Evolutionary conservation across 164 flowering plant genomes (phyloP).

Genomic region (Annona squamosa): DNA sequence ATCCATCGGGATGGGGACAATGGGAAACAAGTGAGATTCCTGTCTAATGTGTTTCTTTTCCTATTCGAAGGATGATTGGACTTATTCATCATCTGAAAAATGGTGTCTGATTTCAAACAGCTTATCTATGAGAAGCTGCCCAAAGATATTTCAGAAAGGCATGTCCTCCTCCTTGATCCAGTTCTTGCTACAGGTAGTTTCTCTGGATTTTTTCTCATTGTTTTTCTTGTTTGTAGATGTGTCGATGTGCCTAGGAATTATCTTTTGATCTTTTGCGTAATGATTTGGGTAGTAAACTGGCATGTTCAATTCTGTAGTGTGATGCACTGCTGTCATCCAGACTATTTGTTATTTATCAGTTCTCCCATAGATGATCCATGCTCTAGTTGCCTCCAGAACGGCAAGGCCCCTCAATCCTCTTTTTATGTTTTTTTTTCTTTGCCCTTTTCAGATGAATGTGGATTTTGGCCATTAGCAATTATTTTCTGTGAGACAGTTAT

Average conservation of each 20-base stretch:
- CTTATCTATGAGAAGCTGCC: slow-evolving; percentile 95
- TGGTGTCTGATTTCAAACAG: slow-evolving; percentile 26
- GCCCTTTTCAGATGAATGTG: neutral
- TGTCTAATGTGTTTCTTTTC: neutral
- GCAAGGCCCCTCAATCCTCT: too few species aligned
- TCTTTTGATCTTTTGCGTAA: neutral
- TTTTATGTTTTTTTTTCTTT: too few species aligned
- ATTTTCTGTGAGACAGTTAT: too few species aligned
- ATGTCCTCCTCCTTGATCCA: slow-evolving; percentile 90
- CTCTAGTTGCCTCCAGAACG: neutral
- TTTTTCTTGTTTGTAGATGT: neutral
- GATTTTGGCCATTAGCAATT: too few species aligned
- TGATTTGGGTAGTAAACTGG: neutral
- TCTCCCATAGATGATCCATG: neutral
- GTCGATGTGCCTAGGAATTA: neutral
- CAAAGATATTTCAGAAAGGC: slow-evolving; percentile 84
- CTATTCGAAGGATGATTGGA: neutral
- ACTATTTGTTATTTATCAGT: neutral
- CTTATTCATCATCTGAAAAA: neutral
- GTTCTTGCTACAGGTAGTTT: slow-evolving; percentile 88
- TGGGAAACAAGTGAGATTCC: slow-evolving; percentile 71
- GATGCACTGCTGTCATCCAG: neutral
- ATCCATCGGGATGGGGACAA: slow-evolving; percentile 97
- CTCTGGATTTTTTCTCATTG: neutral
- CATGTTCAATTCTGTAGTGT: neutral